Evolutionary conservation across 139 green algal species (phyloP), one percentile per base, ranked within the genome.

Genomic region (Gonium pectorale): DNA sequence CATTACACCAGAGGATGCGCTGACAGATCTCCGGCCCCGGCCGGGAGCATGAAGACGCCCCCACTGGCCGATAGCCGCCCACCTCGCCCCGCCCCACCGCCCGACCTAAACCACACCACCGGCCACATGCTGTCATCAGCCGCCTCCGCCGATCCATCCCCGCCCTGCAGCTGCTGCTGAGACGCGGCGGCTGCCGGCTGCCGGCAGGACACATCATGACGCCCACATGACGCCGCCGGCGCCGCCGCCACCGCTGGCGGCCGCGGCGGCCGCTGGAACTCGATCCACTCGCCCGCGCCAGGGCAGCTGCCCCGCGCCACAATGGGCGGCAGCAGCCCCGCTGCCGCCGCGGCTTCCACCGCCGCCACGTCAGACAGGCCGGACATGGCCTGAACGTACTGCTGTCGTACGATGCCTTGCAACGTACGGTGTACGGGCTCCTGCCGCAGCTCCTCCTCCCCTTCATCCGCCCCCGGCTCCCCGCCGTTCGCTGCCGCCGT

Each of bases 41-140:
- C n/a, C n/a, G n/a, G n/a, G n/a, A n/a, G n/a, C n/a, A n/a, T n/a
- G n/a, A n/a, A n/a, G n/a, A n/a, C n/a, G n/a, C n/a, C n/a, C n/a
- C n/a, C n/a, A n/a, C n/a, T n/a, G n/a, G n/a, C n/a, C n/a, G n/a
- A n/a, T n/a, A n/a, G n/a, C n/a, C n/a, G n/a, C n/a, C n/a, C n/a
- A n/a, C n/a, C n/a, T n/a, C n/a, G n/a, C n/a, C n/a, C n/a, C n/a
- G n/a, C n/a, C n/a, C n/a, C n/a, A n/a, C n/a, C n/a, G n/a, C n/a
- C n/a, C n/a, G n/a, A 82, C 75, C 75, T 56, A 60, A 84, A 84
- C 78, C 78, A 84, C 5, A 84, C 78, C 78, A 84, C 78, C 15
- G 78, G 78, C 78, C 78, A 84, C 11, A 74, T 43, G 62, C 66
- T 22, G 63, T 37, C 66, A 15, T 37, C 35, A 11, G 38, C 66